Base-by-base conservation (phyloP, 2,329 filamentous ascomycete species). In the Colletotrichum filicis region DNA sequence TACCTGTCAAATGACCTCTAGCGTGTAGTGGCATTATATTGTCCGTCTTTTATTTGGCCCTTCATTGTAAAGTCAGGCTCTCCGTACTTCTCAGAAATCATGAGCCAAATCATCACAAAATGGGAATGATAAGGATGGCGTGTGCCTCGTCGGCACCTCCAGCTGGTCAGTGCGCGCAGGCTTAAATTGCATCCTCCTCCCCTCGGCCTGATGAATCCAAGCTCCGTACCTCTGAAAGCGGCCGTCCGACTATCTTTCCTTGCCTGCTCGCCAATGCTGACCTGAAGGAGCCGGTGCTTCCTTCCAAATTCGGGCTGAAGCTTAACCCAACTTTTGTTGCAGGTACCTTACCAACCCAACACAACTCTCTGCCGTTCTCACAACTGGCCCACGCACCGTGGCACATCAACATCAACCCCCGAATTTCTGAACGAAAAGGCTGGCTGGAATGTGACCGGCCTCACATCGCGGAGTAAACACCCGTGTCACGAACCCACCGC, bases 361-460 rank as follows among this genome's bases (percentile, higher is more conserved):
- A 28, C 49, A 46, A 49, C 62, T 55, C 66, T 65, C 62, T 30
- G 16, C 19, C 42, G 19, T 49, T 49, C 42, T 19, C 19, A 22
- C 3, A 49, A 8, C 55, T 37, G 37, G 53, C 19, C 30, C 42
- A 42, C 35, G 49, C 53, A 24, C 52, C 37, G 66, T 42, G 61
- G 28, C 52, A 28, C 46, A 66, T 59, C 53, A 68, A 28, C 46
- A 66, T 59, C 53, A 68, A 61, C 46, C 32, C 61, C 28, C 22
- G 30, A 8, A 64, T 35, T 37, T 55, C 28, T n/a, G 46, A 14
- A 9, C 22, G 4, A 32, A 42, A 35, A 64, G 19, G 30, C 42
- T 57, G 19, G 30, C 42, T 57, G 70, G 66, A 70, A 73, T 60
- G 69, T 49, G 11, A n/a, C 19, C 42, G 19, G 19, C 42, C 42